Conservation (phyloP, 176 grass and related monocot species). For the sorghum (Sorghum bicolor) region DNA sequence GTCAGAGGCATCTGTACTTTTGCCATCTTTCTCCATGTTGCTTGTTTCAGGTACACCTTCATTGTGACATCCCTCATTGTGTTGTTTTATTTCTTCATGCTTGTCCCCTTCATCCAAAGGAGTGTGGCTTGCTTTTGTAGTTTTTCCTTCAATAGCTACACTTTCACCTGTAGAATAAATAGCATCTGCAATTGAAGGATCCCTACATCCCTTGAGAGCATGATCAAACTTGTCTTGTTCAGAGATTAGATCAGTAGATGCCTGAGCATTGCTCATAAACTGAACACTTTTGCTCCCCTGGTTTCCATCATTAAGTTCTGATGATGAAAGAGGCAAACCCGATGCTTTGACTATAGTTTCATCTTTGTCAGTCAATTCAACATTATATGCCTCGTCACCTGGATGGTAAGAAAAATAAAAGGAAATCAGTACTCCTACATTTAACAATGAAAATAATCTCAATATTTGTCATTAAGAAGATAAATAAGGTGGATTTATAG, state of each 20-base stretch:
- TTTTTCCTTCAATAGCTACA: slow-evolving; percentile 21
- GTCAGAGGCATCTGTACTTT: slow-evolving; percentile 26
- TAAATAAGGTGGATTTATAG: background rate
- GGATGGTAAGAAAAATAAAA: background rate
- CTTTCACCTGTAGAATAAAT: slow-evolving; percentile 8
- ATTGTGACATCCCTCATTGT: slow-evolving; percentile 17
- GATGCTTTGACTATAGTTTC: slow-evolving; percentile 22
- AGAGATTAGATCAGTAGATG: slow-evolving; percentile 30
- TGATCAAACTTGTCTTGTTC: slow-evolving; percentile 24
- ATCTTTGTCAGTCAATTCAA: slow-evolving; percentile 15
- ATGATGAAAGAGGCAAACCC: slow-evolving; percentile 19
- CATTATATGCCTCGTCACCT: slow-evolving; percentile 27
- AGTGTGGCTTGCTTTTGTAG: slow-evolving; percentile 16
- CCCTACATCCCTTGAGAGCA: slow-evolving; percentile 22
- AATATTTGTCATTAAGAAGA: background rate
- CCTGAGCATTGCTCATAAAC: slow-evolving; percentile 27
- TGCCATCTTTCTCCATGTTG: slow-evolving; percentile 29
- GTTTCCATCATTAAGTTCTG: slow-evolving; percentile 18
- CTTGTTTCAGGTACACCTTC: slow-evolving; percentile 22
- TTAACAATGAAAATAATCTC: background rate
- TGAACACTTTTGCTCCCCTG: slow-evolving; percentile 20
- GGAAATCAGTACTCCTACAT: slow-evolving; percentile 7
- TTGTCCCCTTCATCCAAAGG: background rate
- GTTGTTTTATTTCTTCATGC: background rate
- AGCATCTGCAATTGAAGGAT: slow-evolving; percentile 10